A percentile compares a stretch with the other conserved stretches of the same genome.
These are phyloP conservation scores for Diddensiella santjacobensis DNA, from an alignment of 805 yeast genomes.

Conservation along the genomic window DNA sequence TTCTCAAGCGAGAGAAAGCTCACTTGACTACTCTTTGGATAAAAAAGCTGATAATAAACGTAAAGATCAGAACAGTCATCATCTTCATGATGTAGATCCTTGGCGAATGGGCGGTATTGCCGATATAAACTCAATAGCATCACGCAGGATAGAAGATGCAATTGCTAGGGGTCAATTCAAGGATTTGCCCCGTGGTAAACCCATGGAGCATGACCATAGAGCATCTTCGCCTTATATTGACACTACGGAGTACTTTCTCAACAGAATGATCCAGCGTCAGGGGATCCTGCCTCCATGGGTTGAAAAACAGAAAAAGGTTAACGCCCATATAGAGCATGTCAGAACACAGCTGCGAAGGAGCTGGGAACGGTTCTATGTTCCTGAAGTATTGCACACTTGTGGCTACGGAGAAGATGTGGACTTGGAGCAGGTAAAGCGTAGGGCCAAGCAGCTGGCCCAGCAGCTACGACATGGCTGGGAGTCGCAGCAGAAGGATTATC, in stretches of 20 bases:
- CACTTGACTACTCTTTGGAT: slow-evolving; percentile 56
- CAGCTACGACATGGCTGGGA: slow-evolving; percentile 38
- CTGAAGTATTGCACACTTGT: not conserved
- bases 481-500: slow-evolving; percentile 30
- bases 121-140: slow-evolving; percentile 64
- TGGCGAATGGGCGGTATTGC: slow-evolving; percentile 44
- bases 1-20: slow-evolving; percentile 57
- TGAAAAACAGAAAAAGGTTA: slow-evolving; percentile 63
- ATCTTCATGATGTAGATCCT: slow-evolving; percentile 51
- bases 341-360: slow-evolving; percentile 35
- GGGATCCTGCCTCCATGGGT: slow-evolving; percentile 89
- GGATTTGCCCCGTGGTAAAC: slow-evolving; percentile 61
- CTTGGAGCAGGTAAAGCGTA: not conserved
- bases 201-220: slow-evolving; percentile 40
- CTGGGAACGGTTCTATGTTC: slow-evolving; percentile 13
- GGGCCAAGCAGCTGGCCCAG: not conserved
- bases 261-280: slow-evolving; percentile 66
- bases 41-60: slow-evolving; percentile 24
- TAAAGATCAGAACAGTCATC: slow-evolving; percentile 32
- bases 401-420: not conserved
- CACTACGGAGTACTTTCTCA: slow-evolving; percentile 72
- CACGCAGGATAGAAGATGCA: slow-evolving; percentile 71
- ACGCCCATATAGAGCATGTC: slow-evolving; percentile 45
- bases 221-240: slow-evolving; percentile 55
- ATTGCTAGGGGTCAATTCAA: slow-evolving; percentile 65